These are phyloP conservation scores for Immersiporthe knoxdaviesiana DNA, from an alignment of 2,329 filamentous ascomycete species.

Conservation along the genomic window DNA sequence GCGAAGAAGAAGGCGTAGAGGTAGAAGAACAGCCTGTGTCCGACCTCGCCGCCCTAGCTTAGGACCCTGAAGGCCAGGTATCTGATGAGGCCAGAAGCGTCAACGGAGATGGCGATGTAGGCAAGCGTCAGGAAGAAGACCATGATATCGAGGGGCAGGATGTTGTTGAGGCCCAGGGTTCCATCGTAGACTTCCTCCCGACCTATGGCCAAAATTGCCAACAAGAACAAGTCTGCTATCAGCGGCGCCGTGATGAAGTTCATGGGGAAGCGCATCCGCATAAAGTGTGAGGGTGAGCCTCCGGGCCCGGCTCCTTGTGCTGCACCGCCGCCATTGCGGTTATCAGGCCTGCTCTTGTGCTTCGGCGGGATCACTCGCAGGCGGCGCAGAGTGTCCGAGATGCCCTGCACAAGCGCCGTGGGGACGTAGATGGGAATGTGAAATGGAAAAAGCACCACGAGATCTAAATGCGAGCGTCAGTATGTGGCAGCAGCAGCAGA, in stretches of 20 bases:
- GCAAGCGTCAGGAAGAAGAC: conserved; percentile 73
- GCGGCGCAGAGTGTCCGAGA: conserved; percentile 47
- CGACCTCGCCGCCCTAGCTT: conserved; percentile 67
- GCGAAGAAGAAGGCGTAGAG: conserved; percentile 74
- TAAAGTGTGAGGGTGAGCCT: conserved; percentile 46
- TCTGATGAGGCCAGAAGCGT: conserved; percentile 73
- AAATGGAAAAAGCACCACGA: conserved; percentile 71
- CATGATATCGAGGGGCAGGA: conserved; percentile 74
- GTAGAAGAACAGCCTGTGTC: conserved; percentile 71
- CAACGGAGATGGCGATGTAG: conserved; percentile 78
- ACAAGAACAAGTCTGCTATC: conserved; percentile 71
- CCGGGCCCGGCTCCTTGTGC: neutral
- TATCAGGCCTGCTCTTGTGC: conserved; percentile 32
- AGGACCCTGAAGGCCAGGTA: conserved; percentile 73
- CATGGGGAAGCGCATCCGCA: conserved; percentile 62
- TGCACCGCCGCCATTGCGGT: conserved; percentile 30
- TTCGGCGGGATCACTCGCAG: conserved; percentile 57
- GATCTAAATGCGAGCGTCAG: conserved; percentile 50
- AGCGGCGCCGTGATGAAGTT: conserved; percentile 74
- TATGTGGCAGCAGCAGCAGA: conserved; percentile 5
- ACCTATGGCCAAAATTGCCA: conserved; percentile 71
- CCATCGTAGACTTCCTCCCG: conserved; percentile 69
- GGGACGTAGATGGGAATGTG: conserved; percentile 66
- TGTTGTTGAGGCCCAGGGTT: conserved; percentile 66
- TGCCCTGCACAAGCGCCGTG: conserved; percentile 47